phyloP scores from a whole-genome alignment of 75 land plant species.

The Sequoiadendron giganteum region DNA sequence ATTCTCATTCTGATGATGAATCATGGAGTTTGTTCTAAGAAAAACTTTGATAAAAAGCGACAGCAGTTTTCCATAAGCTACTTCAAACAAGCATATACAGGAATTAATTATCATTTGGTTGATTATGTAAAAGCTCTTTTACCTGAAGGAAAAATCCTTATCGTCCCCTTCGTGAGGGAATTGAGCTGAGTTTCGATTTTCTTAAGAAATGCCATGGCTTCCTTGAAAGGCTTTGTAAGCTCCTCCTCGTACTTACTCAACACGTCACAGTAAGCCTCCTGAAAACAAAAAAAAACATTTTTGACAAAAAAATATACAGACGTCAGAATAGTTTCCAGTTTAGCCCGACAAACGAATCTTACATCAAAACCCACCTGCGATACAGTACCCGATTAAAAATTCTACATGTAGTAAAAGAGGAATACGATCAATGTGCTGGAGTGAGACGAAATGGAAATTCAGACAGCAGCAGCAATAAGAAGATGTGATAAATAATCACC shows the following conservation, averaged over 20 bases:
- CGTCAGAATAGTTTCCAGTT: neutral
- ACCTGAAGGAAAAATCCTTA: conserved; percentile 7
- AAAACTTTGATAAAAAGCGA: too few relatives aligned
- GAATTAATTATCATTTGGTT: too few relatives aligned
- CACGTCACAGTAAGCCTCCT: conserved; percentile 79
- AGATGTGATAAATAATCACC: conserved; percentile 26
- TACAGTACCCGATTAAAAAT: neutral
- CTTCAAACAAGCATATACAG: too few relatives aligned
- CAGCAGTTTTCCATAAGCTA: too few relatives aligned
- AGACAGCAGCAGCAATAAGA: neutral
- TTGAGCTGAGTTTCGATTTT: conserved; percentile 68
- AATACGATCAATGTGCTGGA: neutral
- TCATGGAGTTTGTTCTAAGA: too few relatives aligned
- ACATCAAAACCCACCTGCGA: neutral
- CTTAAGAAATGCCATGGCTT: conserved; percentile 73
- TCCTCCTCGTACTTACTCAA: conserved; percentile 74
- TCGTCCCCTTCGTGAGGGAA: conserved; percentile 33
- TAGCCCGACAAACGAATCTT: neutral
- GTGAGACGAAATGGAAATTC: neutral
- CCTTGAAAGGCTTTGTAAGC: conserved; percentile 77
- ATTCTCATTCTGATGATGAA: neutral
- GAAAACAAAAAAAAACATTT: neutral
- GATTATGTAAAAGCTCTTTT: neutral
- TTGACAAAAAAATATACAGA: neutral
- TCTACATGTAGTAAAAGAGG: neutral